Base-by-base conservation (phyloP, 805 yeast species). In the Spathaspora hagerdaliae region DNA sequence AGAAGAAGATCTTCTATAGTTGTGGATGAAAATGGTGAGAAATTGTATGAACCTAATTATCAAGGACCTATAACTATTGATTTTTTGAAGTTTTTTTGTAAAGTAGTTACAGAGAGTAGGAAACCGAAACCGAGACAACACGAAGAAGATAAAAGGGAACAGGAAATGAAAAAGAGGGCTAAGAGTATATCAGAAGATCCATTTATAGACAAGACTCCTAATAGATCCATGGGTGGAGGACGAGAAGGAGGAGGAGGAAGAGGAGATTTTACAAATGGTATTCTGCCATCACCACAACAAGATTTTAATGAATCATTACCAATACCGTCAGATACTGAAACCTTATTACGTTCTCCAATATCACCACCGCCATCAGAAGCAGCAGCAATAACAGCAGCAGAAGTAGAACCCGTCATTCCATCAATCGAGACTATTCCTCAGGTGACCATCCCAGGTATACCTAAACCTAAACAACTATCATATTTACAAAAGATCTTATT, bases 11-110 rank as follows among this genome's bases (percentile, higher is more conserved):
- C 68, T 1, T 65, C 69, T 0, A 55, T 64, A 29, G 49, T 62
- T 1, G 38, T 52, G 5, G 55, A 57, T 11, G 47, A 40, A 5
- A 49, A 51, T 11, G 71, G 69, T 1, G 52, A 57, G 42, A 35
- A 51, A 11, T 49, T 54, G 1, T 67, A 56, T 44, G 66, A 66
- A 19, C 54, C 65, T 0, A 58, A 55, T 7, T 69, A 69, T 47
- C 53, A 53, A 13, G 75, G 74, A 1, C 65, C 70, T 1, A 55
- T 71, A 15, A 68, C 74, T 2, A 58, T 62, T 10, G 73, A 67
- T 42, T 71, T 65, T 36, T 55, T 71, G 34, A 53, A 67, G 32
- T 61, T 60, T 13, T 61, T 69, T 39, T 68, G 74, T 39, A 54
- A 58, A 36, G 66, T 68, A 1, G 57, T 59, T 12, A 27, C 41